Conservation (phyloP, 129 eudicot species). For the Flaveria bidentis region DNA sequence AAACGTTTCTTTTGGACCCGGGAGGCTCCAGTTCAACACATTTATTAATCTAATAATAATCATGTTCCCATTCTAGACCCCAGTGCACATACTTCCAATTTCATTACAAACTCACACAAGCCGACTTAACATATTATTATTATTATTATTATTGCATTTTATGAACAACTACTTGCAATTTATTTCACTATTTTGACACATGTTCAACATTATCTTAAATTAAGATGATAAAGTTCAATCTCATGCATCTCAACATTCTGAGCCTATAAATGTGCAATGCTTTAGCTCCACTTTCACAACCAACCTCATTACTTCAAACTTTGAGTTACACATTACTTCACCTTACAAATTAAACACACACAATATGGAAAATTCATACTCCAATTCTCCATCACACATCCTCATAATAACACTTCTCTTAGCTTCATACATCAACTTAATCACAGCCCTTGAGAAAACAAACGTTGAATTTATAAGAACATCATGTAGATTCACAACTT, state of each 20-base stretch:
- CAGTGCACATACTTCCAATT: no score
- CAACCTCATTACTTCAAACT: neutral
- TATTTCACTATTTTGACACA: no score
- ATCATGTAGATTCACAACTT: conserved; percentile 48
- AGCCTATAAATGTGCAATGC: conserved; percentile 21
- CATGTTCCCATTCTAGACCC: no score
- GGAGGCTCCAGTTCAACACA: no score
- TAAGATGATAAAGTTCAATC: no score
- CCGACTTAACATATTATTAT: no score
- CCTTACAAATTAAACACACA: neutral
- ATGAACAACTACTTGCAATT: no score
- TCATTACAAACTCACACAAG: no score
- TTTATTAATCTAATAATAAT: no score
- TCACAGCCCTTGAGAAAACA: conserved; percentile 20
- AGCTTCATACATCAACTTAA: conserved; percentile 19
- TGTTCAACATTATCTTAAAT: neutral
- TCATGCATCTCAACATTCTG: neutral
- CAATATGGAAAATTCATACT: conserved; percentile 15
- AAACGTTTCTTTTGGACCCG: no score
- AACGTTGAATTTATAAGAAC: conserved; percentile 37
- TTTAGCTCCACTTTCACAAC: conserved; percentile 20
- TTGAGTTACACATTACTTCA: neutral
- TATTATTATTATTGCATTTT: no score
- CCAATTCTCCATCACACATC: neutral
- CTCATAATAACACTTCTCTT: conserved; percentile 18